These are phyloP conservation scores for Exophiala viscosa DNA, from an alignment of 2,329 filamentous ascomycete species.

Conservation along the genomic window DNA sequence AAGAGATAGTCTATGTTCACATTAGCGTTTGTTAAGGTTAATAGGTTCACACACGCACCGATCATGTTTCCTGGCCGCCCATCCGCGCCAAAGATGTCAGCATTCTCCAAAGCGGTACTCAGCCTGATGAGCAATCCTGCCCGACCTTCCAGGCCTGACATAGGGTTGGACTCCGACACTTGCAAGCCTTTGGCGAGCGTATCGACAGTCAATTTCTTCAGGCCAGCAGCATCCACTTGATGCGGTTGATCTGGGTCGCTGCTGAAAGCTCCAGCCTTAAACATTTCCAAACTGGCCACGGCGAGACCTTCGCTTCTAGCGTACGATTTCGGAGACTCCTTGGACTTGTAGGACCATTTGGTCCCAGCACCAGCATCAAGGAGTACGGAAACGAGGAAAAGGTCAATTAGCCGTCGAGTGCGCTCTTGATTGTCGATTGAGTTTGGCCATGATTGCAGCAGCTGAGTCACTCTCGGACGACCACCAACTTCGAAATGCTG, in stretches of 20 bases:
- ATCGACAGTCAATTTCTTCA: constrained; percentile 70
- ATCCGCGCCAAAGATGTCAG: constrained; percentile 78
- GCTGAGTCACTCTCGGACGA: constrained; percentile 46
- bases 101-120: constrained; percentile 65
- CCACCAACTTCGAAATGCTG: constrained; percentile 61
- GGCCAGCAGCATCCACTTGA: constrained; percentile 81
- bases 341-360: constrained; percentile 87
- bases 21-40: constrained; percentile 9
- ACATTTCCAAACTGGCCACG: constrained; percentile 79
- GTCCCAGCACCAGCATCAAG: constrained; percentile 77
- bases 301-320: constrained; percentile 84
- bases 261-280: constrained; percentile 71
- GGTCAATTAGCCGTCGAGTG: constrained; percentile 55
- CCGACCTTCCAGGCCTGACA: constrained; percentile 81
- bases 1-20: constrained; percentile 72
- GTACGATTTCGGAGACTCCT: constrained; percentile 78
- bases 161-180: constrained; percentile 71
- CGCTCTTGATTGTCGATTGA: constrained; percentile 62
- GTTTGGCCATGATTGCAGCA: constrained; percentile 48
- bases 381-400: constrained; percentile 60
- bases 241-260: constrained; percentile 75
- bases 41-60: constrained; percentile 52
- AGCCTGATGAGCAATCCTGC: constrained; percentile 74
- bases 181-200: constrained; percentile 78
- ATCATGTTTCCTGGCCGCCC: constrained; percentile 91